These are phyloP conservation scores for Trichoderma pleuroti DNA, from an alignment of 2,329 filamentous ascomycete species.

Conservation along the genomic window DNA sequence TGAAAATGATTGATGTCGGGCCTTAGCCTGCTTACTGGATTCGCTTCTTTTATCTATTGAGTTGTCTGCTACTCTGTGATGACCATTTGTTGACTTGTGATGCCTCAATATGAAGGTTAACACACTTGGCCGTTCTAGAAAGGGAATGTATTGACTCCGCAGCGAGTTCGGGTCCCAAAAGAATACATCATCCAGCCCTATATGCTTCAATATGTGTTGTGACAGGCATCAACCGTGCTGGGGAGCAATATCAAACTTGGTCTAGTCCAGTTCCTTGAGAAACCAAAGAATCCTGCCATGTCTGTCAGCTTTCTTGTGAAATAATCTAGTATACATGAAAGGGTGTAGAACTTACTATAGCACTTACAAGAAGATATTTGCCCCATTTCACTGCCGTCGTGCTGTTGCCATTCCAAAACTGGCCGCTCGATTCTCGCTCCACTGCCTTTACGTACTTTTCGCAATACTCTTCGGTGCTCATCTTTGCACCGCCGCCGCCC, in stretches of 20 bases:
- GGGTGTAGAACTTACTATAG: not conserved
- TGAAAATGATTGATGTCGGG: not conserved
- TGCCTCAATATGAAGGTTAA: not conserved
- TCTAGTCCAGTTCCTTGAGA: not conserved
- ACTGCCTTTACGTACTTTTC: not conserved
- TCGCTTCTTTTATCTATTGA: not conserved
- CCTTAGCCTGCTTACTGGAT: not conserved
- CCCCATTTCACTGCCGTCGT: not conserved
- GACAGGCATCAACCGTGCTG: not conserved
- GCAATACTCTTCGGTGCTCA: not conserved
- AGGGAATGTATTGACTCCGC: not conserved
- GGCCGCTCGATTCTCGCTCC: not conserved
- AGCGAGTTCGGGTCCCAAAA: not conserved
- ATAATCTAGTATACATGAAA: not conserved
- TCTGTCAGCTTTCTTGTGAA: not conserved
- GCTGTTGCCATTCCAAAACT: not conserved
- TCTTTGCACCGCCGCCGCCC: not conserved
- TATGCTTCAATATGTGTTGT: not conserved
- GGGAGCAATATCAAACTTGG: not conserved
- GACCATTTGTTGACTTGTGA: not conserved
- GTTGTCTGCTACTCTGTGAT: not conserved
- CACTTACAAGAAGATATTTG: not conserved
- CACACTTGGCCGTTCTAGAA: not conserved
- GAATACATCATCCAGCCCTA: not conserved
- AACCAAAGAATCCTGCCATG: not conserved